Percentiles rank a stretch among this genome's conserved stretches.
phyloP scores from a whole-genome alignment of 2,329 filamentous ascomycete species.

The Davidsoniella australis region DNA sequence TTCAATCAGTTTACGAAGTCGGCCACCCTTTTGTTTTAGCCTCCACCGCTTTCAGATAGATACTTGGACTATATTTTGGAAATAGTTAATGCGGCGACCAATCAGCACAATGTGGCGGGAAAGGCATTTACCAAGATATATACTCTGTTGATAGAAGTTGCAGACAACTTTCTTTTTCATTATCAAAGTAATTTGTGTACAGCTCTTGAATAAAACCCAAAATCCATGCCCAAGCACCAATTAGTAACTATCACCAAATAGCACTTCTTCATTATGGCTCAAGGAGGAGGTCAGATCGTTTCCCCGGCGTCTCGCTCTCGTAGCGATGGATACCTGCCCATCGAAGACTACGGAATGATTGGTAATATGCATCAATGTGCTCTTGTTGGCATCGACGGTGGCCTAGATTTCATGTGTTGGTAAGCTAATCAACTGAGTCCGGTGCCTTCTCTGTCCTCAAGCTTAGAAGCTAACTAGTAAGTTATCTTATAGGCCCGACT shows the following conservation, averaged over 20 bases:
- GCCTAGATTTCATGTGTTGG: constrained; percentile 66
- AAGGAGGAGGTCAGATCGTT: not conserved
- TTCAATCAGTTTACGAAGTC: too few relatives aligned
- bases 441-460: not conserved
- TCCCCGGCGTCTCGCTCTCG: constrained; percentile 2
- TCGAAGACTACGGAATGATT: constrained; percentile 66
- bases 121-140: not conserved
- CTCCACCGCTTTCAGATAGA: too few relatives aligned
- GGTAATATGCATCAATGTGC: constrained; percentile 69
- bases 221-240: not conserved
- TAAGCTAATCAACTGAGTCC: constrained; percentile 19
- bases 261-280: not conserved
- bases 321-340: constrained; percentile 35
- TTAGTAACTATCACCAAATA: not conserved
- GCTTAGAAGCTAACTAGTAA: constrained; percentile 1
- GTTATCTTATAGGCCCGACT: constrained; percentile 42
- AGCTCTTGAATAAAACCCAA: not conserved
- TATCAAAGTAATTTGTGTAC: too few relatives aligned
- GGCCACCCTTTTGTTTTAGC: too few relatives aligned
- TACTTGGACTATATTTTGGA: too few relatives aligned
- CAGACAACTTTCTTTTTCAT: not conserved
- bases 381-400: constrained; percentile 56
- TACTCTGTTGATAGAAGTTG: not conserved
- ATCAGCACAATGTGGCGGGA: not conserved
- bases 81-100: too few relatives aligned